phyloP scores from a whole-genome alignment of 1,284 basidiomycete species.

The Puccinia hordei region DNA sequence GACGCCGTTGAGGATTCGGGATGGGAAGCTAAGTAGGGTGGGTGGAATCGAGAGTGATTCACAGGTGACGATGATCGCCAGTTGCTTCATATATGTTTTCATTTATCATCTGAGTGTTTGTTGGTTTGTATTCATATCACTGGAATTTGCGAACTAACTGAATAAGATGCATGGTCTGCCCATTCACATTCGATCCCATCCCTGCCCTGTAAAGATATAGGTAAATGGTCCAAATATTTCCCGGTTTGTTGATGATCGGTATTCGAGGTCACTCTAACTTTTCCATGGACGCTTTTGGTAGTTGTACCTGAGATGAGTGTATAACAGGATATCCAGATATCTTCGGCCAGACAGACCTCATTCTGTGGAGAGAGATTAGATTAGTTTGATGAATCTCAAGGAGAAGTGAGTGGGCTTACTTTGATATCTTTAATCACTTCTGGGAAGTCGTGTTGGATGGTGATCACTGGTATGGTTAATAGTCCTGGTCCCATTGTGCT shows the following conservation, averaged over 20 bases:
- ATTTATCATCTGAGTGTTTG: not conserved
- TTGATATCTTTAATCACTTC: conserved; percentile 18
- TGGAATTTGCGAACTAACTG: not conserved
- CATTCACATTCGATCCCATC: conserved; percentile 22
- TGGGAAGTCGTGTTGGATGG: conserved; percentile 36
- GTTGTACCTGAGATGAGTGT: not conserved
- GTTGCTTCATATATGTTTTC: conserved; percentile 1
- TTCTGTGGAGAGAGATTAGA: not conserved
- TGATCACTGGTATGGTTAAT: not conserved
- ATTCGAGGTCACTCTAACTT: conserved; percentile 1
- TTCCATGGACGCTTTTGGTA: conserved; percentile 24
- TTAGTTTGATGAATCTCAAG: not conserved
- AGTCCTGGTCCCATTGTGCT: not conserved
- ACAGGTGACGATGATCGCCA: conserved; percentile 12
- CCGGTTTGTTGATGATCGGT: not conserved
- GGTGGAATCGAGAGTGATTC: conserved; percentile 23
- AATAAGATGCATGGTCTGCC: conserved; percentile 7
- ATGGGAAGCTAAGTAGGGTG: conserved; percentile 30
- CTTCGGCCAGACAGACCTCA: conserved; percentile 20
- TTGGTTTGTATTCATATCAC: no score
- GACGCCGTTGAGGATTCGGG: not conserved
- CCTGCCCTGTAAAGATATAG: not conserved
- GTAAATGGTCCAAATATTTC: not conserved
- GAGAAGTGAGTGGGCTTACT: not conserved
- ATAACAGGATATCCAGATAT: conserved; percentile 42